Conservation (phyloP, 768 basidiomycete species). For the Punctularia strigosozonata region DNA sequence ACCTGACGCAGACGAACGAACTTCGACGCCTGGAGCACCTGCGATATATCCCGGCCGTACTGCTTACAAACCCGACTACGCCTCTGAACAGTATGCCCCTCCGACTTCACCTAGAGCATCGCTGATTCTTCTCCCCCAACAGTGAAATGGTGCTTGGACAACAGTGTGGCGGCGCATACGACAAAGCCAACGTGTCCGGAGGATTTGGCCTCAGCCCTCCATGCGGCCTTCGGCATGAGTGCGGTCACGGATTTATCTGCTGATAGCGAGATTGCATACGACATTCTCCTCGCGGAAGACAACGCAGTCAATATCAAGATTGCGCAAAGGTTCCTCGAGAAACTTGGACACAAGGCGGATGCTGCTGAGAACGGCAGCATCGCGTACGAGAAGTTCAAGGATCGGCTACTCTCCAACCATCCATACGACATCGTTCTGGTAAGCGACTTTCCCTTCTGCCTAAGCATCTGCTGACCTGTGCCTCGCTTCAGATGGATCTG, state of each 20-base stretch:
- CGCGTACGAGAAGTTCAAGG: constrained; percentile 87
- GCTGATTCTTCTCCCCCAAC: constrained; percentile 13
- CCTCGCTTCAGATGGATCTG: constrained; percentile 72
- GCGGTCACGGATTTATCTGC: constrained; percentile 82
- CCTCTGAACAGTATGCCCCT: constrained; percentile 33
- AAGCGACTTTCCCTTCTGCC: constrained; percentile 18
- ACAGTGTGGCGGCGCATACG: constrained; percentile 90
- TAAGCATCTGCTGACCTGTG: constrained; percentile 3
- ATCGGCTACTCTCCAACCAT: constrained; percentile 51
- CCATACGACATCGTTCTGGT: constrained; percentile 92
- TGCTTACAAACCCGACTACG: constrained; percentile 41
- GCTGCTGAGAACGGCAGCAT: constrained; percentile 96
- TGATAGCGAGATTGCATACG: constrained; percentile 78
- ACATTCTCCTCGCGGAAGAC: constrained; percentile 94
- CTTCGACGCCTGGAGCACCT: constrained; percentile 89
- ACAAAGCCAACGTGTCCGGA: constrained; percentile 83
- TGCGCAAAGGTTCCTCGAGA: constrained; percentile 93
- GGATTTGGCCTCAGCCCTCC: constrained; percentile 84
- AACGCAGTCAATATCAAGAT: constrained; percentile 94
- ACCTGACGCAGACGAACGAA: constrained; percentile 56
- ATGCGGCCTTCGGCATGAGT: constrained; percentile 91
- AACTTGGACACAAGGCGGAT: constrained; percentile 90
- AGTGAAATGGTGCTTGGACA: constrained; percentile 96
- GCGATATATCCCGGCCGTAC: constrained; percentile 91
- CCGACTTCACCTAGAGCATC: constrained; percentile 9